A percentile compares a stretch with the other conserved stretches of the same genome.
phyloP scores from a whole-genome alignment of 164 flowering plant species.

The Platanus orientalis region DNA sequence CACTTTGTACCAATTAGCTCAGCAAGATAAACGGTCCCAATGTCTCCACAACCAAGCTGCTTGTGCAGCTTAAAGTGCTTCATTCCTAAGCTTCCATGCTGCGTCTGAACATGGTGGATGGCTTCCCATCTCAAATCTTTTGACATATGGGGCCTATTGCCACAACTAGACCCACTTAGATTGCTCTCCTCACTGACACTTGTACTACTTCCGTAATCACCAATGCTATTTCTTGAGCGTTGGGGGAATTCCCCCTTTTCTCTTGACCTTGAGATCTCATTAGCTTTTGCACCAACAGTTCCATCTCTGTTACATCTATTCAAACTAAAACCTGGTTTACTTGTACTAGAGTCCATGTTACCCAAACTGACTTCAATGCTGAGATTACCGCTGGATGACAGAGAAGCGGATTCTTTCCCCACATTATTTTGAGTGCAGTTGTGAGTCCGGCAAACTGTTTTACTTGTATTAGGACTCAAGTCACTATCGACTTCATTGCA shows the following conservation, averaged over 20 bases:
- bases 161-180: slow-evolving; percentile 52
- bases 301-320: slow-evolving; percentile 21
- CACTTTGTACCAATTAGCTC: slow-evolving; percentile 58
- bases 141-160: slow-evolving; percentile 85
- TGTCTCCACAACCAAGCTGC: slow-evolving; percentile 87
- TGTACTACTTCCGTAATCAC: slow-evolving; percentile 63
- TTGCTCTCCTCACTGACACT: slow-evolving; percentile 75
- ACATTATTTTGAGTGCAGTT: slow-evolving; percentile 13
- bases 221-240: slow-evolving; percentile 82
- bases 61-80: slow-evolving; percentile 66
- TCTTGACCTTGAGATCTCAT: slow-evolving; percentile 41
- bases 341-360: slow-evolving; percentile 17
- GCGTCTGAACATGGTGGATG: slow-evolving; percentile 44
- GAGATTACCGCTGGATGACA: slow-evolving; percentile 23
- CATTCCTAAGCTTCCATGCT: slow-evolving; percentile 50
- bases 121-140: slow-evolving; percentile 84
- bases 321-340: slow-evolving; percentile 18
- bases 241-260: slow-evolving; percentile 75
- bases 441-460: slow-evolving; percentile 17
- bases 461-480: slow-evolving; percentile 18
- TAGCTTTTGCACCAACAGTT: slow-evolving; percentile 22
- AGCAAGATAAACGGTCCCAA: slow-evolving; percentile 85
- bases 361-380: slow-evolving; percentile 28
- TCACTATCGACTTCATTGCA: slow-evolving; percentile 12
- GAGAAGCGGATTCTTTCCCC: slow-evolving; percentile 26